phyloP scores from a whole-genome alignment of 2,329 filamentous ascomycete genomes.

The Cercospora canescens region DNA sequence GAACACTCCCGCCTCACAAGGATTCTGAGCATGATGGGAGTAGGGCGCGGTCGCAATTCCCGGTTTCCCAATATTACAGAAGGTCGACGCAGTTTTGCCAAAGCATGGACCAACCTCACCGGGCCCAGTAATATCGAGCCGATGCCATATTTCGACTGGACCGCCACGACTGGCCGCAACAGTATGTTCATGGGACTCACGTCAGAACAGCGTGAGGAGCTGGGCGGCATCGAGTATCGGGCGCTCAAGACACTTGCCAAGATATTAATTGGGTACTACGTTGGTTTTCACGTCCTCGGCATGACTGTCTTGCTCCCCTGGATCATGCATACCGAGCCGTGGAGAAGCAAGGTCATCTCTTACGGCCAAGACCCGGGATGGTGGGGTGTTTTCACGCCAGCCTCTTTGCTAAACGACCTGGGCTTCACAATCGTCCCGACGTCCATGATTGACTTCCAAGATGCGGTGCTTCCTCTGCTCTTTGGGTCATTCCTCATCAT shows the following conservation, averaged over 20 bases:
- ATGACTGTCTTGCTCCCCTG: slow-evolving; percentile 75
- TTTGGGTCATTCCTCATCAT: slow-evolving; percentile 84
- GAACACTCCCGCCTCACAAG: slow-evolving; percentile 2
- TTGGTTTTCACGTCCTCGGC: slow-evolving; percentile 78
- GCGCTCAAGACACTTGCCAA: slow-evolving; percentile 82
- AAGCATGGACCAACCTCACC: slow-evolving; percentile 61
- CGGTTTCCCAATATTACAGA: slow-evolving; percentile 15
- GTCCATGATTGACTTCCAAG: slow-evolving; percentile 88
- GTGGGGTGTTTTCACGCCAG: slow-evolving; percentile 90
- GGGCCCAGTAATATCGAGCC: slow-evolving; percentile 52
- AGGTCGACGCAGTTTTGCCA: slow-evolving; percentile 35
- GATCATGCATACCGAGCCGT: slow-evolving; percentile 67
- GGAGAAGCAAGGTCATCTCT: slow-evolving; percentile 63
- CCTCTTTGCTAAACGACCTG: slow-evolving; percentile 91
- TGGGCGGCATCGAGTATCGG: slow-evolving; percentile 95
- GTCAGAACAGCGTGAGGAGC: slow-evolving; percentile 87
- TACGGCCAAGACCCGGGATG: slow-evolving; percentile 67
- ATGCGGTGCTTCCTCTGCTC: slow-evolving; percentile 72
- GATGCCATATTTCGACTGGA: slow-evolving; percentile 91
- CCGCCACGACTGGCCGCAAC: slow-evolving; percentile 88
- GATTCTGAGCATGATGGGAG: slow-evolving; percentile 1
- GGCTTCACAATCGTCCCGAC: slow-evolving; percentile 90
- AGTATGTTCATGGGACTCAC: slow-evolving; percentile 87
- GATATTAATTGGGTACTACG: slow-evolving; percentile 76
- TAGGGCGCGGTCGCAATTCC: slow-evolving; percentile 12